Conservation (phyloP, 495 filamentous ascomycete genomes). For the Tuber magnatum region DNA sequence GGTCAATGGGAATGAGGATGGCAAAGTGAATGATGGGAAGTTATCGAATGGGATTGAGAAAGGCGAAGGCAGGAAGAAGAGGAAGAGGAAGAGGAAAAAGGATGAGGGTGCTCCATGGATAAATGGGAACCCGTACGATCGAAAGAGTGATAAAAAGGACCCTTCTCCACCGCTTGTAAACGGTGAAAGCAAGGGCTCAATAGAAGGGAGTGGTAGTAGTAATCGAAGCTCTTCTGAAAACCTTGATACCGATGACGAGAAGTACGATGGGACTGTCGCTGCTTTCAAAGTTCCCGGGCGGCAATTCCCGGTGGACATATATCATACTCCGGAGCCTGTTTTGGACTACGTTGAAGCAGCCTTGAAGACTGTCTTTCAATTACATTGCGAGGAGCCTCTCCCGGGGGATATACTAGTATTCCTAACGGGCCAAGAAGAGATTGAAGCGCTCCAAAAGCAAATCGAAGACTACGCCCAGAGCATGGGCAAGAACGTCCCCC, state of each 20-base stretch:
- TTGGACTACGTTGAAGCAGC: slow-evolving; percentile 76
- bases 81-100: not conserved
- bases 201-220: not conserved
- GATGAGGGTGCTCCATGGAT: slow-evolving; percentile 12
- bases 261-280: slow-evolving; percentile 21
- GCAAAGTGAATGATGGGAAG: not conserved
- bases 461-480: slow-evolving; percentile 69
- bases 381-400: slow-evolving; percentile 78
- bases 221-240: not conserved
- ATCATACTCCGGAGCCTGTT: slow-evolving; percentile 68
- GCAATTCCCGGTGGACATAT: slow-evolving; percentile 74
- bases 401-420: slow-evolving; percentile 94
- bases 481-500: slow-evolving; percentile 67
- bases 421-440: slow-evolving; percentile 86
- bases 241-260: not conserved
- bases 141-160: slow-evolving; percentile 4
- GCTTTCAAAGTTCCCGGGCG: slow-evolving; percentile 67
- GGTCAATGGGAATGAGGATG: not conserved
- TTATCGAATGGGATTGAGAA: slow-evolving; percentile 10
- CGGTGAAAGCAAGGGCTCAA: not conserved
- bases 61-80: not conserved
- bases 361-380: slow-evolving; percentile 76
- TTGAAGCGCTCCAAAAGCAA: slow-evolving; percentile 70
- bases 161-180: not conserved
- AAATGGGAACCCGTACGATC: slow-evolving; percentile 20